phyloP scores from a whole-genome alignment of 306 rosid genomes.

The Elaeagnus macrophylla region DNA sequence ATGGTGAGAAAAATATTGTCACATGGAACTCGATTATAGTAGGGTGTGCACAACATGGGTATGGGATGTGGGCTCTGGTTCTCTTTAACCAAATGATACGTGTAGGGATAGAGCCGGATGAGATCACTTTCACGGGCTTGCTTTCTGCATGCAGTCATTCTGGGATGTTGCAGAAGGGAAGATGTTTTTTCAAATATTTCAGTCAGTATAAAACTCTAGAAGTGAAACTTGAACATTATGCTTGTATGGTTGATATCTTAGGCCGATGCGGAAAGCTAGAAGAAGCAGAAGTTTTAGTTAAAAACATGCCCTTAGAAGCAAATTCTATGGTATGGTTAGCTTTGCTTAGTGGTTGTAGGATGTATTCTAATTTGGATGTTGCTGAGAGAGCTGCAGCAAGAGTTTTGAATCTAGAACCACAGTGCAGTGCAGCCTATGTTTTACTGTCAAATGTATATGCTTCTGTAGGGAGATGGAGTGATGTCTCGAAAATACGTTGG shows the following conservation, averaged over 20 bases:
- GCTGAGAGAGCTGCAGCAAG: slow-evolving; percentile 60
- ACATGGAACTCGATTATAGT: slow-evolving; percentile 70
- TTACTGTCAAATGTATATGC: slow-evolving; percentile 72
- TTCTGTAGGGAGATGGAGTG: slow-evolving; percentile 59
- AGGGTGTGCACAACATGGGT: slow-evolving; percentile 79
- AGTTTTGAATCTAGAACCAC: slow-evolving; percentile 45
- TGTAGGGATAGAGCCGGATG: slow-evolving; percentile 45
- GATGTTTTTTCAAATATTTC: slow-evolving; percentile 45
- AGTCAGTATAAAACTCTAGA: slow-evolving; percentile 22
- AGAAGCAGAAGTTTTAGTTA: slow-evolving; percentile 60
- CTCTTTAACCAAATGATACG: slow-evolving; percentile 58
- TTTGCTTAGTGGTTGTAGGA: slow-evolving; percentile 58
- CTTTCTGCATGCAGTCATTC: slow-evolving; percentile 80
- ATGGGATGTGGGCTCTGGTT: slow-evolving; percentile 45
- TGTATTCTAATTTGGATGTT: slow-evolving; percentile 49
- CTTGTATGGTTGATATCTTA: slow-evolving; percentile 70
- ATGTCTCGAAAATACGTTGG: slow-evolving; percentile 47
- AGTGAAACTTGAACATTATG: slow-evolving; percentile 60
- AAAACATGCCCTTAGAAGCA: slow-evolving; percentile 48
- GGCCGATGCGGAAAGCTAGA: slow-evolving; percentile 66
- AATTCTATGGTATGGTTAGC: slow-evolving; percentile 59
- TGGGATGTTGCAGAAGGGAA: slow-evolving; percentile 68
- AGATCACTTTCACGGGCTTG: slow-evolving; percentile 67
- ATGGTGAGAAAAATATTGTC: slow-evolving; percentile 45
- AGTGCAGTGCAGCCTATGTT: slow-evolving; percentile 57